phyloP scores from a whole-genome alignment of 768 basidiomycete species.

The Calvatia gigantea region DNA sequence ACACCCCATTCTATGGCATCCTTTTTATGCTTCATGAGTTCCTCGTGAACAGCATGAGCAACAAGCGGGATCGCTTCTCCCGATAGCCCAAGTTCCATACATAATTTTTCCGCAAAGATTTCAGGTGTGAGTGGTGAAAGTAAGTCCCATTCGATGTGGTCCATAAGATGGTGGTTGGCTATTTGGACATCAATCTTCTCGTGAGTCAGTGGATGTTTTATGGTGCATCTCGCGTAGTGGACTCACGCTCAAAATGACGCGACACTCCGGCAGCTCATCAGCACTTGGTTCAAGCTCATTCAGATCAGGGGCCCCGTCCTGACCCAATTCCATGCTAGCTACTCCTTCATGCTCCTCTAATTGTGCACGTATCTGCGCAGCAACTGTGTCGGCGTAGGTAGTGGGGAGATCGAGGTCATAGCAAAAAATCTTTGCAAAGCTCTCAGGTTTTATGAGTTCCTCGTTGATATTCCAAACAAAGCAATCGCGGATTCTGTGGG shows the following conservation, averaged over 20 bases:
- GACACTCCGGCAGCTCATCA: constrained; percentile 71
- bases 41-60: constrained; percentile 92
- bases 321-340: constrained; percentile 70
- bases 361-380: constrained; percentile 86
- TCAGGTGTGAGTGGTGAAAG: constrained; percentile 89
- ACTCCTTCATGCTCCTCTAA: constrained; percentile 87
- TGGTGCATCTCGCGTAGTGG: neutral
- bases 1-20: constrained; percentile 95
- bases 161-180: constrained; percentile 83
- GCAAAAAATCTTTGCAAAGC: constrained; percentile 86
- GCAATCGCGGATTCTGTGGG: constrained; percentile 87
- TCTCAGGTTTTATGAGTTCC: constrained; percentile 76
- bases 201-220: neutral
- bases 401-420: constrained; percentile 78
- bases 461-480: constrained; percentile 97
- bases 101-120: constrained; percentile 74
- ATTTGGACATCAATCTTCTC: constrained; percentile 96
- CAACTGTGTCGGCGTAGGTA: constrained; percentile 71
- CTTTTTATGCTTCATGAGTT: constrained; percentile 91
- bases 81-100: constrained; percentile 80
- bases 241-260: constrained; percentile 76
- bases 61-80: constrained; percentile 89
- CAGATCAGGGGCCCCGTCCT: constrained; percentile 49
- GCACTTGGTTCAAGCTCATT: constrained; percentile 38
- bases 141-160: constrained; percentile 99